Conservation (phyloP, 192 early-diverging fungal species). For the Backusella liffmaniae region DNA sequence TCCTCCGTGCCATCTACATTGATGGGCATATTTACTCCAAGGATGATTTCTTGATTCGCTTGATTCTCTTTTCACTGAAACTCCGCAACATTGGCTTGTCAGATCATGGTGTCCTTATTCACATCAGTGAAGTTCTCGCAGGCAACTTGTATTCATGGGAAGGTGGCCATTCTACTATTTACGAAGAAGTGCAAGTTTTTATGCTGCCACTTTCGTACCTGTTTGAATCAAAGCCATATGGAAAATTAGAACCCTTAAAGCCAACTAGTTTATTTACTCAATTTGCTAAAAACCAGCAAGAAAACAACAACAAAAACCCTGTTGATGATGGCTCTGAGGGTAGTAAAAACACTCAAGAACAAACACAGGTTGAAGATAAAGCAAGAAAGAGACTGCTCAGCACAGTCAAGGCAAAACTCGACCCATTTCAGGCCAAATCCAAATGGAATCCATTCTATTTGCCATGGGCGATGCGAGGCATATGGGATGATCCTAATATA, state of each 20-base stretch:
- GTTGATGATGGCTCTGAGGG: too few species aligned
- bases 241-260: conserved; percentile 4
- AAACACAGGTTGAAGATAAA: not conserved
- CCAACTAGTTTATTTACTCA: not conserved
- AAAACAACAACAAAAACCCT: not conserved
- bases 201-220: conserved; percentile 53
- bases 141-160: conserved; percentile 86
- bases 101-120: conserved; percentile 85
- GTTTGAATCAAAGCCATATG: conserved; percentile 46
- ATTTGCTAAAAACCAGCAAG: not conserved
- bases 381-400: not conserved
- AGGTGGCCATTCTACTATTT: conserved; percentile 92
- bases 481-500: conserved; percentile 73
- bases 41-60: conserved; percentile 80
- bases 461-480: conserved; percentile 89
- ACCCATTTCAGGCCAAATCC: conserved; percentile 64
- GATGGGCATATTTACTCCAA: conserved; percentile 78
- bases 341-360: too few species aligned
- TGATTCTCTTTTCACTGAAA: conserved; percentile 84
- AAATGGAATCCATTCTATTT: conserved; percentile 87
- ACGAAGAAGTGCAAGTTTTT: conserved; percentile 88
- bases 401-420: conserved; percentile 27
- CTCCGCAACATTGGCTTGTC: conserved; percentile 85
- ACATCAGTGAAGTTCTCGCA: conserved; percentile 82
- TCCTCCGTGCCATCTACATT: conserved; percentile 91